A percentile compares a stretch with the other conserved stretches of the same genome.
Conservation (phyloP, 2,329 filamentous ascomycete species). For the Neopestalotiopsis sp. region DNA sequence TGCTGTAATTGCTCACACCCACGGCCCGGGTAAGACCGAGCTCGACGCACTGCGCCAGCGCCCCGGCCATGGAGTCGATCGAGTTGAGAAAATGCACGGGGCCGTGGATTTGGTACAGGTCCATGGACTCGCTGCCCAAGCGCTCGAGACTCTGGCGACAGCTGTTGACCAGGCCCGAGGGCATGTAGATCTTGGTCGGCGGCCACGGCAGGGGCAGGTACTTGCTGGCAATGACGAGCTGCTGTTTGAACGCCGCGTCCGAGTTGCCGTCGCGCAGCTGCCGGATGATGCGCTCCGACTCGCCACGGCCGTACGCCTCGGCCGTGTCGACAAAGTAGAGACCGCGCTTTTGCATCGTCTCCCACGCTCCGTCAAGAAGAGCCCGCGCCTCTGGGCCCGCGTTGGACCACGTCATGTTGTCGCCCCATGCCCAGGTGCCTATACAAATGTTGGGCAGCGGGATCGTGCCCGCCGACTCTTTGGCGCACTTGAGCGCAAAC, state of each 20-base stretch:
- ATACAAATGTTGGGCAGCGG: slow-evolving; percentile 26
- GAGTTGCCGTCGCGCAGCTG: slow-evolving; percentile 42
- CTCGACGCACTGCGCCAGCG: slow-evolving; percentile 48
- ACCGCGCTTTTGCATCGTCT: slow-evolving; percentile 27
- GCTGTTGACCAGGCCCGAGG: slow-evolving; percentile 39
- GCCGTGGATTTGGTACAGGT: slow-evolving; percentile 45
- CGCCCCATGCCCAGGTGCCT: slow-evolving; percentile 26
- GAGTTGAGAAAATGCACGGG: slow-evolving; percentile 44
- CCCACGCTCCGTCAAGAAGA: slow-evolving; percentile 35
- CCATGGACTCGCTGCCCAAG: slow-evolving; percentile 42
- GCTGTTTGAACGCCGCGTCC: slow-evolving; percentile 27
- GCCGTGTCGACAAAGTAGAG: slow-evolving; percentile 51
- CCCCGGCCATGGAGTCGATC: slow-evolving; percentile 45
- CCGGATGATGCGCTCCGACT: slow-evolving; percentile 47
- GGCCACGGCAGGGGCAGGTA: slow-evolving; percentile 40
- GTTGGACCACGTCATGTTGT: slow-evolving; percentile 22
- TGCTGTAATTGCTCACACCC: slow-evolving; percentile 50
- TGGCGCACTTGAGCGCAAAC: slow-evolving; percentile 26
- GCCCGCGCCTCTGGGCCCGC: slow-evolving; percentile 41
- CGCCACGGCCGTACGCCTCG: slow-evolving; percentile 46
- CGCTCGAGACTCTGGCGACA: slow-evolving; percentile 43
- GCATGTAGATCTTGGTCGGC: slow-evolving; percentile 35
- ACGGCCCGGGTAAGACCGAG: slow-evolving; percentile 45
- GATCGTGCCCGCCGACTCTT: slow-evolving; percentile 25
- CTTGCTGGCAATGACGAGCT: slow-evolving; percentile 47